A percentile compares a stretch with the other conserved stretches of the same genome.
phyloP scores from a whole-genome alignment of 75 land plant species.

The Selaginella moellendorffii region DNA sequence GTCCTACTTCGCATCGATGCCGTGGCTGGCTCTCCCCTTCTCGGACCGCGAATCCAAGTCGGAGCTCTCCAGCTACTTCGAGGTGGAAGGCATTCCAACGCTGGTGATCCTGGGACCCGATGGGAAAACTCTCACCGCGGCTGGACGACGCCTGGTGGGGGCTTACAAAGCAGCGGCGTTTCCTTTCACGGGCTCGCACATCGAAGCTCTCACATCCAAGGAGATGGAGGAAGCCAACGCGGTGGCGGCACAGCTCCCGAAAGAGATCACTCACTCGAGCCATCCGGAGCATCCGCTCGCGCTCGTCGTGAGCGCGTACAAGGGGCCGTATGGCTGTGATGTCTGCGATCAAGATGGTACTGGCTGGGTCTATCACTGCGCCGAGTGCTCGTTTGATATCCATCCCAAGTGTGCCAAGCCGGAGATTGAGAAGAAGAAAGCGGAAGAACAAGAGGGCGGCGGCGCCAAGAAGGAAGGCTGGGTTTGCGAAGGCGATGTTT shows the following conservation, averaged over 20 bases:
- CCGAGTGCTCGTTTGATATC: conserved; percentile 49
- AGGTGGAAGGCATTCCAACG: conserved; percentile 37
- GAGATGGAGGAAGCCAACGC: conserved; percentile 29
- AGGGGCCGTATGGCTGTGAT: conserved; percentile 50
- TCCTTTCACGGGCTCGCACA: conserved; percentile 30
- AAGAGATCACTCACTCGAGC: conserved; percentile 15
- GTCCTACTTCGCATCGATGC: conserved; percentile 36
- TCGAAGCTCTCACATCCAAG: neutral
- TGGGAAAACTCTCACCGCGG: conserved; percentile 47
- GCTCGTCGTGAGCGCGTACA: conserved; percentile 31
- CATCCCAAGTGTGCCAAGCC: conserved; percentile 37
- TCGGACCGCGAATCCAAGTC: conserved; percentile 16
- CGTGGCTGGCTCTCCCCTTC: conserved; percentile 57
- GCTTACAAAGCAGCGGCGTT: conserved; percentile 34
- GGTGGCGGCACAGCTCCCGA: conserved; percentile 31
- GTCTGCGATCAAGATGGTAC: conserved; percentile 51
- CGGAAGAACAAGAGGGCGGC: neutral
- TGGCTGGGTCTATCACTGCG: conserved; percentile 54
- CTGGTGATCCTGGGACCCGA: conserved; percentile 39
- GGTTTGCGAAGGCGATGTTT: conserved; percentile 36
- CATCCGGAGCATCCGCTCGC: conserved; percentile 36
- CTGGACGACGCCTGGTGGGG: conserved; percentile 37
- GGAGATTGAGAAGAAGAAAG: neutral
- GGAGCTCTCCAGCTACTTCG: conserved; percentile 31
- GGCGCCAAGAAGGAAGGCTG: conserved; percentile 17